Percentiles rank a stretch among this genome's conserved stretches.
These are phyloP conservation scores for Jamesozyma hellenica DNA, from an alignment of 805 yeast genomes.

Conservation along the genomic window DNA sequence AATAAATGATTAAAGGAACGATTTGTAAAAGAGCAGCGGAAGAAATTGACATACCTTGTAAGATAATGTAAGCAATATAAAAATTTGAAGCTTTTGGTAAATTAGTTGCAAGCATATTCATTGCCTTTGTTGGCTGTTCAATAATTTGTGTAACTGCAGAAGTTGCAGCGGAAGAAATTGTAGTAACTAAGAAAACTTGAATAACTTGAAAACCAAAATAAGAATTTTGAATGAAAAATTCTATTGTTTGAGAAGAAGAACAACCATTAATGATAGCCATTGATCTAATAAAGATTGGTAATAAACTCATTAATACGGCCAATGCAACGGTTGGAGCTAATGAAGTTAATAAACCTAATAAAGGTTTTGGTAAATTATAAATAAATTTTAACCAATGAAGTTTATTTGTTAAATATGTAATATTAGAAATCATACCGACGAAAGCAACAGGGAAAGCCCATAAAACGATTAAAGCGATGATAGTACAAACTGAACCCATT, in stretches of 20 bases:
- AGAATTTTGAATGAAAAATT: constrained; percentile 54
- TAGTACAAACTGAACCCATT: constrained; percentile 42
- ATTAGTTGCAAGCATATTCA: constrained; percentile 51
- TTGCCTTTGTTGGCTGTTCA: constrained; percentile 47
- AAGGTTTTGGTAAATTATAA: constrained; percentile 40
- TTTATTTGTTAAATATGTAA: constrained; percentile 50
- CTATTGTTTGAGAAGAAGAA: constrained; percentile 47
- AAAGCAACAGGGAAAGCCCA: constrained; percentile 78
- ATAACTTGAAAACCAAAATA: constrained; percentile 62
- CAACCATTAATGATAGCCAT: constrained; percentile 55
- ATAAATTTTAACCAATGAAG: constrained; percentile 48
- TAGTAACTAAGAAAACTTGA: constrained; percentile 62
- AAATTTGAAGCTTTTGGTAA: constrained; percentile 69
- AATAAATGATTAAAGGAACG: constrained; percentile 47
- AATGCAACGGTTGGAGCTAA: constrained; percentile 58
- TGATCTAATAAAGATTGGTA: constrained; percentile 54
- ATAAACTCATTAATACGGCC: constrained; percentile 52
- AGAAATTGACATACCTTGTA: constrained; percentile 59
- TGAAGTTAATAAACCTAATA: constrained; percentile 59
- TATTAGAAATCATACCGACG: constrained; percentile 64
- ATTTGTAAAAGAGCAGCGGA: constrained; percentile 60
- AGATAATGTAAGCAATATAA: constrained; percentile 53
- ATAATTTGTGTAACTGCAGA: constrained; percentile 55
- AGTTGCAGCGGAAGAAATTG: constrained; percentile 62
- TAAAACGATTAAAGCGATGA: constrained; percentile 45